These are phyloP conservation scores for Populus tomentosa DNA, from an alignment of 441 rosid genomes.

Conservation along the genomic window DNA sequence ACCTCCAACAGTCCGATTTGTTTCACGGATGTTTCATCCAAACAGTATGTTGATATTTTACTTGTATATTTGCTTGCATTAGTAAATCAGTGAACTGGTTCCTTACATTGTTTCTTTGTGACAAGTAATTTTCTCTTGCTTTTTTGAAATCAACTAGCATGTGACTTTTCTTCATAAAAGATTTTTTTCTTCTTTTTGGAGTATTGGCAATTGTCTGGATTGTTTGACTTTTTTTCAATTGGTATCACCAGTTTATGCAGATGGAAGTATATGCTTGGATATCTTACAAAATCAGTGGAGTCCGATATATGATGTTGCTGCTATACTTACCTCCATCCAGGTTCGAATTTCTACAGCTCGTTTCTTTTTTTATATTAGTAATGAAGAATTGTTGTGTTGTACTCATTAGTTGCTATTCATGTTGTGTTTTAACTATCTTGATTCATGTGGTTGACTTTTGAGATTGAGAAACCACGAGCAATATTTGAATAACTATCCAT, in stretches of 20 bases:
- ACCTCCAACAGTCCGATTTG: constrained; percentile 64
- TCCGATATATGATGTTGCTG: constrained; percentile 76
- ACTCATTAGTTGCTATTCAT: neutral
- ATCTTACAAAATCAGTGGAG: constrained; percentile 73
- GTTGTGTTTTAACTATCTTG: neutral
- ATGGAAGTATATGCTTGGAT: constrained; percentile 72
- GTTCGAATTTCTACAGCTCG: constrained; percentile 18
- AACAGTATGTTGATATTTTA: constrained; percentile 41
- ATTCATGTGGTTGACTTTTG: neutral
- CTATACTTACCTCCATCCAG: constrained; percentile 74
- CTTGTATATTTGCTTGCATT: neutral
- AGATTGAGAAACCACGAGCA: neutral
- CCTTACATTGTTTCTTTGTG: neutral
- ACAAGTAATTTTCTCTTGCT: neutral
- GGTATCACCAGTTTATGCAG: constrained; percentile 53
- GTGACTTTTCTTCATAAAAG: neutral
- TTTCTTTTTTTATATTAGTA: neutral
- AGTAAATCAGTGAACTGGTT: neutral
- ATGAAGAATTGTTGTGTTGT: neutral
- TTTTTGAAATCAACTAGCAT: neutral
- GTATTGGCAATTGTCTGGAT: neutral
- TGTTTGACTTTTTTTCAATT: neutral
- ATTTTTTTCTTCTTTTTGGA: neutral
- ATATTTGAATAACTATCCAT: neutral
- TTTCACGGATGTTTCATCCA: constrained; percentile 70